Base-by-base conservation (phyloP, 352 stramenopile species). In the Pythium periplocum region DNA sequence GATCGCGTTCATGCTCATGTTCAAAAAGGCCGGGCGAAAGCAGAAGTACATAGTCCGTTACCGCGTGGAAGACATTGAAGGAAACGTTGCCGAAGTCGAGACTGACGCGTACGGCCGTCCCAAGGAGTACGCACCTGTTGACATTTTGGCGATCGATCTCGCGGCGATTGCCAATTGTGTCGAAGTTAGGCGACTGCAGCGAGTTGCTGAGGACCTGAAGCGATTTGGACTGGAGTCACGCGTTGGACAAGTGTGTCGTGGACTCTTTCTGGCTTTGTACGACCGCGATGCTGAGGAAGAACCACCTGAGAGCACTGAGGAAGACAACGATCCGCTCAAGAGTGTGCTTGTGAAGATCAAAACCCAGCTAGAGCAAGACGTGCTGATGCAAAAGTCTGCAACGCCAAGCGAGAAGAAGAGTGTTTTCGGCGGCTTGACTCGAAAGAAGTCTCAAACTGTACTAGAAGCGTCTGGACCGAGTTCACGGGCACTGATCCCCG, bases 1-100 rank as follows among this genome's bases (percentile, higher is more conserved):
- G 9, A 70, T 87, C 40, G 68, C 78, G 31, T 83, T 90, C 46
- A 61, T 86, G 41, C 65, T 82, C 17, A 79, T 90, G 64, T 90
- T 86, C 57, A 87, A 87, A 50, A 86, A 86, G 46, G 75, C 79
- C 4, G 79, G 69, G 2, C 64, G 69, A 5, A 66, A 71, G 47
- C 69, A 88, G 31, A 75, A 71, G 34, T 88, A 83, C 45, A 34
- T 88, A 5, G 70, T 90, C 26, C 77, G 78, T 3, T 87, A 83
- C 45, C 71, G 80, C 35, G 57, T 88, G 0, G 79, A 88, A 46
- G 77, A 87, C 43, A 67, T 78, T 10, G 66, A 68, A 7, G 74
- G 77, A 3, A 84, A 86, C 26, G 53, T 86, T 0, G 73, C 75
- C 17, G 73, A 87, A 38, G 75, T 87, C 2, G 56, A 85, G 61